Evolutionary conservation across 2,329 filamentous ascomycete species (phyloP).

Genomic region (Epichloe gansuensis): DNA sequence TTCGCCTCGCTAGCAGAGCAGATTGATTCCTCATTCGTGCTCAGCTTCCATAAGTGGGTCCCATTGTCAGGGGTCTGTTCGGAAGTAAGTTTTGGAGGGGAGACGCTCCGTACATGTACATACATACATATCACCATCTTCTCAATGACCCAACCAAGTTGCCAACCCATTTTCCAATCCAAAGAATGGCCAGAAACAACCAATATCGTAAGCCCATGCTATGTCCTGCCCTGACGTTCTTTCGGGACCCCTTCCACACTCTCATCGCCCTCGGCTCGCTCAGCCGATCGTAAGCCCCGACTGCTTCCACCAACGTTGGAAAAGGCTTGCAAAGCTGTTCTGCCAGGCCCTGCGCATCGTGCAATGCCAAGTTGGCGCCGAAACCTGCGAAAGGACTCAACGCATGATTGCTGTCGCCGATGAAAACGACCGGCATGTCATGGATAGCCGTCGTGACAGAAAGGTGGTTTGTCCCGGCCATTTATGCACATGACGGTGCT

Average conservation of each 20-base stretch:
- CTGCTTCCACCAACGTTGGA: slow-evolving; percentile 13
- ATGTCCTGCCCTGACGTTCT: slow-evolving; percentile 13
- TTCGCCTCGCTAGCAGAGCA: no score
- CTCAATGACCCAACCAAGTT: slow-evolving; percentile 10
- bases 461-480: slow-evolving; percentile 31
- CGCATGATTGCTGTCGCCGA: slow-evolving; percentile 38
- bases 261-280: slow-evolving; percentile 21
- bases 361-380: slow-evolving; percentile 34
- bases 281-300: slow-evolving; percentile 22
- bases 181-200: slow-evolving; percentile 11
- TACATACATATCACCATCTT: neutral
- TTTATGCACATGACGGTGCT: slow-evolving; percentile 25
- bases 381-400: slow-evolving; percentile 35
- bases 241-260: slow-evolving; percentile 13
- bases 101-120: no score
- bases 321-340: slow-evolving; percentile 20
- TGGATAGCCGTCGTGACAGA: slow-evolving; percentile 20
- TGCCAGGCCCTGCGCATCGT: slow-evolving; percentile 34
- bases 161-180: slow-evolving; percentile 8
- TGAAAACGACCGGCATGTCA: slow-evolving; percentile 25
- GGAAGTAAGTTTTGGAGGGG: no score
- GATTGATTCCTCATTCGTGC: no score
- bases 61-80: neutral
- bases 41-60: no score
- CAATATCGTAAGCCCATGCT: slow-evolving; percentile 13